A percentile compares a stretch with the other conserved stretches of the same genome.
Conservation (phyloP, 2,329 filamentous ascomycete genomes). For the Cercospora berteroae region DNA sequence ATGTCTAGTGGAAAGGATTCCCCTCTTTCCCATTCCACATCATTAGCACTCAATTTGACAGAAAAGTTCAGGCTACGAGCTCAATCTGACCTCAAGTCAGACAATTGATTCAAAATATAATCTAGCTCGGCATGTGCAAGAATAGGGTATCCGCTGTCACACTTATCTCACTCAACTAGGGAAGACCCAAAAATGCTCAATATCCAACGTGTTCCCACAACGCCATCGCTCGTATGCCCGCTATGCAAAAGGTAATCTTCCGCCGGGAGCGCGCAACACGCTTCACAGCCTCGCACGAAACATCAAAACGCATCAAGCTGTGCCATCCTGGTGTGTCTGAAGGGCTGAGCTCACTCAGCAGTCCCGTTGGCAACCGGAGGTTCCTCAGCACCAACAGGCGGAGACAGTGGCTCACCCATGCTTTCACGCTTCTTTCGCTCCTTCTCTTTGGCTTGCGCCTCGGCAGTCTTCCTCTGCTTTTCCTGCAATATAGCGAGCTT, state of each 20-base stretch:
- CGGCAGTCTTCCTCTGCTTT: constrained; percentile 27
- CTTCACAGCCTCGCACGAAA: not conserved
- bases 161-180: not conserved
- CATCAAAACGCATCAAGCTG: not conserved
- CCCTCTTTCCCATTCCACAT: not conserved
- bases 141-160: constrained; percentile 12
- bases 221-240: constrained; percentile 6
- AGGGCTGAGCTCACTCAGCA: not conserved
- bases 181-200: not conserved
- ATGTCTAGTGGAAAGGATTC: not conserved
- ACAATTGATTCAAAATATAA: not conserved
- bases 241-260: not conserved
- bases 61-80: not conserved
- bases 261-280: not conserved
- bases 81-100: not conserved
- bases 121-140: constrained; percentile 5
- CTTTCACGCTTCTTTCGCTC: constrained; percentile 24
- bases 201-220: not conserved
- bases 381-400: constrained; percentile 1
- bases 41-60: not conserved
- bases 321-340: too few relatives aligned
- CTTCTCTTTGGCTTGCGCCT: constrained; percentile 31
- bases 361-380: constrained; percentile 6
- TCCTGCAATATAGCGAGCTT: constrained; percentile 35
- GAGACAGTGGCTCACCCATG: constrained; percentile 9